A percentile compares a stretch with the other conserved stretches of the same genome.
phyloP scores from a whole-genome alignment of 2,329 filamentous ascomycete genomes.

The Calycina herbarum region DNA sequence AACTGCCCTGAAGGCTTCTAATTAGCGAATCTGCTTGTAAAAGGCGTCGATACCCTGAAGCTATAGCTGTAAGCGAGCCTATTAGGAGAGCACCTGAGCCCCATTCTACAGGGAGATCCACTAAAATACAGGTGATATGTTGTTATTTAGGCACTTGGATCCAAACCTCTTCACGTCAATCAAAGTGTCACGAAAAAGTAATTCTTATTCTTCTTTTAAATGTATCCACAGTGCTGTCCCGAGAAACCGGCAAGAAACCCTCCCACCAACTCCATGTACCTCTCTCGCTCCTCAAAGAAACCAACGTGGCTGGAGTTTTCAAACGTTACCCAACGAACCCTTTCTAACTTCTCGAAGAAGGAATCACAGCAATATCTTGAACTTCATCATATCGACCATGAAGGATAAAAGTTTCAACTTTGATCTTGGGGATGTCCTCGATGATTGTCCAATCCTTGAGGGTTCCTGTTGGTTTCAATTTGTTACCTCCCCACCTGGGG shows the following conservation, averaged over 20 bases:
- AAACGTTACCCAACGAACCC: constrained; percentile 43
- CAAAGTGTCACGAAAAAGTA: too few species aligned
- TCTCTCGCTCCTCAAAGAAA: neutral
- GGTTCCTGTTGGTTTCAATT: constrained; percentile 43
- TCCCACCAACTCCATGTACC: neutral
- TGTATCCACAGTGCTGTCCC: too few species aligned
- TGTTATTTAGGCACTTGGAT: too few species aligned
- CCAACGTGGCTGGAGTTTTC: neutral
- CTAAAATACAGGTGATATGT: too few species aligned
- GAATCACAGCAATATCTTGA: constrained; percentile 36
- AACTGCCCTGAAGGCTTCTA: too few species aligned
- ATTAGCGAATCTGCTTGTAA: too few species aligned
- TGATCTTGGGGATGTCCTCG: constrained; percentile 40
- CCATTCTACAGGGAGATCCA: too few species aligned
- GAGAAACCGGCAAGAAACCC: neutral
- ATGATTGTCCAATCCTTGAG: constrained; percentile 43
- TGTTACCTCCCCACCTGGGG: constrained; percentile 40
- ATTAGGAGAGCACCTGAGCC: too few species aligned
- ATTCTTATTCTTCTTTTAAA: too few species aligned
- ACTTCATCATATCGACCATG: constrained; percentile 44
- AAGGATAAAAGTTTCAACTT: constrained; percentile 42
- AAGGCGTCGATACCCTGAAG: too few species aligned
- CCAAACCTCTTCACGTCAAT: too few species aligned
- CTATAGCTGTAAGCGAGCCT: too few species aligned
- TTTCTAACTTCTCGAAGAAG: constrained; percentile 40